Evolutionary conservation across 352 stramenopile species (phyloP), one percentile per base, ranked within the genome.

Genomic region (Phytopythium helicoides): DNA sequence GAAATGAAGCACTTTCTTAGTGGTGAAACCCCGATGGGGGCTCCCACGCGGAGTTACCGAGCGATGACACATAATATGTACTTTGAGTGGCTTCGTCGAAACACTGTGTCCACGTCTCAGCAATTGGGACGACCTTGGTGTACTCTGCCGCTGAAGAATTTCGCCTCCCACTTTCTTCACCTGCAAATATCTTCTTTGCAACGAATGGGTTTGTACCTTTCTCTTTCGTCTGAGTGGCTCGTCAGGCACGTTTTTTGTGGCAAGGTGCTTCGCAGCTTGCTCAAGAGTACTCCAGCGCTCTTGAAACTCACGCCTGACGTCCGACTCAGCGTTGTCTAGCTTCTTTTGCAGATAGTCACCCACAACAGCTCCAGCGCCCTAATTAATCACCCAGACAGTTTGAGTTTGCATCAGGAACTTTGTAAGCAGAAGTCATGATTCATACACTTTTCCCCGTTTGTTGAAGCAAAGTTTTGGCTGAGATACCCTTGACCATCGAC

Each of bases 271-370:
- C 2, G 57, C 55, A 0, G 62, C 62, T 0, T 45, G 59, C 0
- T 77, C 54, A 14, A 84, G 40, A 3, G 18, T 68, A 2, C 62
- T 47, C 73, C 71, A 81, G 9, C 70, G 62, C 28, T 78, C 56
- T 16, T 54, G 49, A 21, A 71, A 74, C n/a, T 69, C 56, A 14
- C 35, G 41, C 5, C 55, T 60, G 16, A 84, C 65, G 12, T 64
- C 56, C 9, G 56, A 61, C 10, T 73, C 64, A 34, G 64, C 72
- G 6, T 57, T 47, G 19, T 73, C 60, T 4, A 82, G 54, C 34
- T 74, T 84, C 52, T 84, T 83, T 39, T 82, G 70, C 12, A 79
- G 51, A 35, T 60, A 71, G 39, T 56, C 65, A 26, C 47, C 55
- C 21, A 71, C 37, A 22, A 60, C 62, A 10, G 61, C 58, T 4